phyloP scores from a whole-genome alignment of 495 filamentous ascomycete genomes.

The Aspergillus panamensis region DNA sequence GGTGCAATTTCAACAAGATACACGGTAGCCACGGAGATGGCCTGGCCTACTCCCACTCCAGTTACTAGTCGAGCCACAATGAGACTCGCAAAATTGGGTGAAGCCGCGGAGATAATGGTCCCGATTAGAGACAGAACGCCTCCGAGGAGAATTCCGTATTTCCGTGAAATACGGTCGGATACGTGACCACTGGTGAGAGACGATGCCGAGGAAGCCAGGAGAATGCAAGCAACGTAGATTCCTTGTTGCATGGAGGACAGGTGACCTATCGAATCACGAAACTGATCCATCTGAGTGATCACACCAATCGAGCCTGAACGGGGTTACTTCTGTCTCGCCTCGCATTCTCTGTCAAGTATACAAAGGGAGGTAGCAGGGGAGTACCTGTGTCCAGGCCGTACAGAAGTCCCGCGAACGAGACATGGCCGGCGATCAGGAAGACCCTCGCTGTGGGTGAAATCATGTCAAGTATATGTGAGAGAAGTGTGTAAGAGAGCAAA shows the following conservation, averaged over 20 bases:
- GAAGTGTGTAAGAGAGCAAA: background rate
- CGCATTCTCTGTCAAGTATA: background rate
- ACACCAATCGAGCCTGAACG: constrained; percentile 12
- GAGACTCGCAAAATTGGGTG: constrained; percentile 14
- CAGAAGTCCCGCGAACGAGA: constrained; percentile 16
- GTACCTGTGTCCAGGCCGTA: constrained; percentile 19
- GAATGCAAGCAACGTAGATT: constrained; percentile 13
- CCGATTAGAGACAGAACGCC: constrained; percentile 9
- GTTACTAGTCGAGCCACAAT: constrained; percentile 16
- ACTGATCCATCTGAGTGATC: constrained; percentile 15
- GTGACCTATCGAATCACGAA: constrained; percentile 7
- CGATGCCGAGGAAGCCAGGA: constrained; percentile 14
- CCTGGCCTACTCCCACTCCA: constrained; percentile 15
- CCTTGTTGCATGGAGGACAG: constrained; percentile 15
- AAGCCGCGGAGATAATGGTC: constrained; percentile 4
- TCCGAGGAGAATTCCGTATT: constrained; percentile 15
- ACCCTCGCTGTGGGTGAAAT: constrained; percentile 8
- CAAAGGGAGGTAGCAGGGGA: background rate
- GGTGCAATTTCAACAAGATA: constrained; percentile 17
- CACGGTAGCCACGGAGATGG: constrained; percentile 17
- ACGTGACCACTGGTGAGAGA: constrained; percentile 12
- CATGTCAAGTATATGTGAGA: background rate
- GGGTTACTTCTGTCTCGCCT: background rate
- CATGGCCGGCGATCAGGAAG: constrained; percentile 14
- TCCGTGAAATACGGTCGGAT: constrained; percentile 17